These are phyloP conservation scores for Anthracocystis walkeri DNA, from an alignment of 1,284 basidiomycete species.

Conservation along the genomic window DNA sequence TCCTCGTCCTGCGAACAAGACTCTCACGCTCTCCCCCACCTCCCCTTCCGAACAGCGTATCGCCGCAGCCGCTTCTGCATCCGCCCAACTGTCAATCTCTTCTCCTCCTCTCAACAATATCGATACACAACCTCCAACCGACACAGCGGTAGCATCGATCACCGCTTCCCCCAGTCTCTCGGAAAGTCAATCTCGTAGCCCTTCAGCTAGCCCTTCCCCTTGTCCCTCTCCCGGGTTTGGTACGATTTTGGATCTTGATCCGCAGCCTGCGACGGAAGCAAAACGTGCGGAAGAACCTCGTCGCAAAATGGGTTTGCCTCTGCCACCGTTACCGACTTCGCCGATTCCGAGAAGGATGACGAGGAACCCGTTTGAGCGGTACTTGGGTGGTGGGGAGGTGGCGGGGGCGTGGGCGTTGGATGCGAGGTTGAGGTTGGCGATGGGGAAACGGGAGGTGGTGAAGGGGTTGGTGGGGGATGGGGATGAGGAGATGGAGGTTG, in stretches of 20 bases:
- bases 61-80: slow-evolving; percentile 13
- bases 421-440: slow-evolving; percentile 14
- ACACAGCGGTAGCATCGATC: slow-evolving; percentile 7
- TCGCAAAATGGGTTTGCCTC: slow-evolving; percentile 21
- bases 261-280: neutral
- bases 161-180: slow-evolving; percentile 37
- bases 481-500: slow-evolving; percentile 17
- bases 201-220: slow-evolving; percentile 38
- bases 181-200: slow-evolving; percentile 36
- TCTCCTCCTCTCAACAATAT: slow-evolving; percentile 6
- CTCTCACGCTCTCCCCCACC: slow-evolving; percentile 29
- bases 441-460: neutral
- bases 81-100: slow-evolving; percentile 16
- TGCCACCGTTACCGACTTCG: slow-evolving; percentile 37
- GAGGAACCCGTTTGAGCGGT: slow-evolving; percentile 48
- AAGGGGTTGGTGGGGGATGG: slow-evolving; percentile 1
- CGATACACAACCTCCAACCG: neutral
- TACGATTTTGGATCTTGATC: slow-evolving; percentile 1
- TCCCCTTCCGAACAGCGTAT: slow-evolving; percentile 33
- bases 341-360: slow-evolving; percentile 53
- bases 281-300: slow-evolving; percentile 7
- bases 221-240: slow-evolving; percentile 28
- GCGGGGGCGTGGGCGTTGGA: slow-evolving; percentile 6
- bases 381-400: slow-evolving; percentile 16
- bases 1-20: slow-evolving; percentile 5